These are phyloP conservation scores for Nidularia sp. DNA, from an alignment of 768 basidiomycete genomes.

Conservation along the genomic window DNA sequence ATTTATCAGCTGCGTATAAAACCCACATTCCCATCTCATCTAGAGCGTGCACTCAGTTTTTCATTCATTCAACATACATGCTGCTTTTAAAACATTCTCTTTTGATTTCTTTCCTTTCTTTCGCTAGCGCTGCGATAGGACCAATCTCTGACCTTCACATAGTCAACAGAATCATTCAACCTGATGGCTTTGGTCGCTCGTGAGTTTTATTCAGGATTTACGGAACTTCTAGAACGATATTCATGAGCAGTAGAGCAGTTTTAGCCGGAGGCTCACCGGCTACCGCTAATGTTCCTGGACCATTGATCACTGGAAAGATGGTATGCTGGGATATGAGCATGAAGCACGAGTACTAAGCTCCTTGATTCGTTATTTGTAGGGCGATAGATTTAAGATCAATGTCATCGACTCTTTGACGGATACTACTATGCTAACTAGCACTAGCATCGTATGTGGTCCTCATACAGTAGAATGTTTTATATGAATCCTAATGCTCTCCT, in stretches of 20 bases:
- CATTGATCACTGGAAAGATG: slow-evolving; percentile 10
- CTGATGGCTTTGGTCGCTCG: slow-evolving; percentile 44
- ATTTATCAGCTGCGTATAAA: no score
- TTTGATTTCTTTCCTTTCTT: neutral
- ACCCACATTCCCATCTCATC: no score
- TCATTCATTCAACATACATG: neutral
- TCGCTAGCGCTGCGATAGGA: slow-evolving; percentile 9
- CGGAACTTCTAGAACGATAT: slow-evolving; percentile 1
- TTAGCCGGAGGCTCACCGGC: slow-evolving; percentile 1
- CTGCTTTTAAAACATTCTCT: neutral
- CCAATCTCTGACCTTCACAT: slow-evolving; percentile 31
- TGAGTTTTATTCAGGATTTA: slow-evolving; percentile 3
- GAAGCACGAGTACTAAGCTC: neutral
- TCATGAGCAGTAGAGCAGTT: slow-evolving; percentile 5
- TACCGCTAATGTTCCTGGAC: slow-evolving; percentile 9
- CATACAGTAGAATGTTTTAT: neutral
- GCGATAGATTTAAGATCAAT: slow-evolving; percentile 33
- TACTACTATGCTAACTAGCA: slow-evolving; percentile 24
- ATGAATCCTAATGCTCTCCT: neutral
- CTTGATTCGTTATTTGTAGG: slow-evolving; percentile 25
- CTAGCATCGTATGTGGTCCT: slow-evolving; percentile 20
- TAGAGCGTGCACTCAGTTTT: no score
- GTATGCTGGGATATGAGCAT: neutral
- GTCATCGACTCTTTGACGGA: slow-evolving; percentile 42
- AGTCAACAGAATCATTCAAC: slow-evolving; percentile 39